Evolutionary conservation across 2,329 filamentous ascomycete genomes (phyloP).

Genomic region (Colletotrichum sp.): DNA sequence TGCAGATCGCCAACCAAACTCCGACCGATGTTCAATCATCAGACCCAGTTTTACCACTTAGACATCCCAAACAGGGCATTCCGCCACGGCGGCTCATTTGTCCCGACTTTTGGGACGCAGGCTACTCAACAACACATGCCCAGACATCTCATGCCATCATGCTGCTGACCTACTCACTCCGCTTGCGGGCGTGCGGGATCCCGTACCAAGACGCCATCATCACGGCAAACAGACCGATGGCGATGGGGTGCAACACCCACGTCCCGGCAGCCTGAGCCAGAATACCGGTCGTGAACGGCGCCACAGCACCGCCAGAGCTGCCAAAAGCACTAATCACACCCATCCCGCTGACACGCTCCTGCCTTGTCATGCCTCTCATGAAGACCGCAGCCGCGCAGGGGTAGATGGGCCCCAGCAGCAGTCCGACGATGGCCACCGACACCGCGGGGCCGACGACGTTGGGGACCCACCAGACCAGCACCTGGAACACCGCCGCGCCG

Average conservation of each 20-base stretch:
- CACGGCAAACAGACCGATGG: slow-evolving; percentile 65
- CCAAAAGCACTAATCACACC: slow-evolving; percentile 74
- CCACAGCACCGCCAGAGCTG: slow-evolving; percentile 70
- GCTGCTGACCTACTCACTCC: slow-evolving; percentile 51
- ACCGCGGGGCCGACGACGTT: slow-evolving; percentile 76
- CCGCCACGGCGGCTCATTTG: neutral
- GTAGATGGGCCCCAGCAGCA: slow-evolving; percentile 81
- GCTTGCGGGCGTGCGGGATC: slow-evolving; percentile 63
- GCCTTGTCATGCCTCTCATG: slow-evolving; percentile 61
- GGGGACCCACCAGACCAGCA: slow-evolving; percentile 81
- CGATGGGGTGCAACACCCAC: slow-evolving; percentile 71
- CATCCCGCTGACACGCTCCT: slow-evolving; percentile 67
- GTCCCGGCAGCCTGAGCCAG: slow-evolving; percentile 67
- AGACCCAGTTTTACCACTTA: neutral
- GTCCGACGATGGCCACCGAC: slow-evolving; percentile 71
- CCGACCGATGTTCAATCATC: neutral
- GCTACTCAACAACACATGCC: no score
- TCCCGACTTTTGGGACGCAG: neutral
- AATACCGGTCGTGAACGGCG: slow-evolving; percentile 70
- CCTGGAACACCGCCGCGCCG: slow-evolving; percentile 70
- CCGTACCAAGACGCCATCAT: slow-evolving; percentile 72
- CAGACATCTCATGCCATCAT: neutral
- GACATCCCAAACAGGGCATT: neutral
- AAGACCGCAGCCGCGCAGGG: slow-evolving; percentile 74
- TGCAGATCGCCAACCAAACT: neutral